phyloP scores from a whole-genome alignment of 2,329 filamentous ascomycete species.

The Pyricularia grisea region DNA sequence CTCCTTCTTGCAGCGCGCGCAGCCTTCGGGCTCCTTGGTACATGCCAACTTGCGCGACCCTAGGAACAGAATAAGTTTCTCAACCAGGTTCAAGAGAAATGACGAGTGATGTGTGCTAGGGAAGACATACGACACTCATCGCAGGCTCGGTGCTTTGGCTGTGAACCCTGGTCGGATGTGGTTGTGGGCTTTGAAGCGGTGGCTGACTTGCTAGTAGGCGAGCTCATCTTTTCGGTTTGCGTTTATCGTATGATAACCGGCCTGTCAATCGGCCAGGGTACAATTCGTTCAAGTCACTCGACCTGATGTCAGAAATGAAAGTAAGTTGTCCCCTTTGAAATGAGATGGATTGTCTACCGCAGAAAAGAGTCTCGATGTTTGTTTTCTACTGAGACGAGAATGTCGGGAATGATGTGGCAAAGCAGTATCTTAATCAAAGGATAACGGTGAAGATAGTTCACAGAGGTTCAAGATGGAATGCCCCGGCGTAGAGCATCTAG shows the following conservation, averaged over 20 bases:
- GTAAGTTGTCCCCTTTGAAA: not conserved
- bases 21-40: constrained; percentile 51
- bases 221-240: not conserved
- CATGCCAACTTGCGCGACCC: constrained; percentile 56
- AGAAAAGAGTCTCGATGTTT: not conserved
- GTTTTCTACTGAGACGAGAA: not conserved
- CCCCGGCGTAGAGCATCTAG: not conserved
- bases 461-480: not conserved
- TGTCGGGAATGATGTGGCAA: not conserved
- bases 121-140: constrained; percentile 54
- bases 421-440: not conserved
- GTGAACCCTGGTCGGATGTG: not conserved
- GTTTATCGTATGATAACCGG: not conserved
- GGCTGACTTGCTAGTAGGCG: not conserved
- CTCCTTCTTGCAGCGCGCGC: constrained; percentile 48
- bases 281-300: not conserved
- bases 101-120: not conserved
- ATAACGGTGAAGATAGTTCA: not conserved
- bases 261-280: not conserved
- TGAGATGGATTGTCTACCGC: not conserved
- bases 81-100: not conserved
- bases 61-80: constrained; percentile 16
- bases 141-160: constrained; percentile 49
- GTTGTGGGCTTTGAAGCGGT: not conserved
- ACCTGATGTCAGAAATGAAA: not conserved